These are phyloP conservation scores for Plasmodium yoelii DNA, from an alignment of 169 alveolate genomes.

Conservation along the genomic window DNA sequence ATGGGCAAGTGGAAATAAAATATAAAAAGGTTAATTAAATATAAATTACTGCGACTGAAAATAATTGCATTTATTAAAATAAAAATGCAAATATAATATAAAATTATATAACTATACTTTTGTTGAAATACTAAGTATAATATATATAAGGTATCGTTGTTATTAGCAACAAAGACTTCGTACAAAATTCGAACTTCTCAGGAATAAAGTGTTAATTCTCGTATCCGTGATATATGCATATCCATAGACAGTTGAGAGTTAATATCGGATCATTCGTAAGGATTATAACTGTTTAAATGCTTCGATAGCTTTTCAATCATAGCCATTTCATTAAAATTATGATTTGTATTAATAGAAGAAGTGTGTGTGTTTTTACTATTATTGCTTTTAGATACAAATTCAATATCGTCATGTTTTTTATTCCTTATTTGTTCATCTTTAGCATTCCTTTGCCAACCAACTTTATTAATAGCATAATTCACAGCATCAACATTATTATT, in stretches of 20 bases:
- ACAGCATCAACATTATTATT: background rate
- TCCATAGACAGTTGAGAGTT: background rate
- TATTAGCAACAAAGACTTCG: conserved; percentile 14
- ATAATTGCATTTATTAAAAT: conserved; percentile 22
- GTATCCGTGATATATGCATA: background rate
- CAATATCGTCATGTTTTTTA: background rate
- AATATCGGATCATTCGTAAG: conserved; percentile 18
- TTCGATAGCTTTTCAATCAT: conserved; percentile 54
- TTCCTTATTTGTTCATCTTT: background rate
- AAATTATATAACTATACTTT: conserved; percentile 21
- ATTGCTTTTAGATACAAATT: background rate
- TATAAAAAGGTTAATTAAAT: conserved; percentile 16
- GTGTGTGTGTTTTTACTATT: background rate
- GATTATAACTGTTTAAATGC: conserved; percentile 65
- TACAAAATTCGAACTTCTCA: background rate
- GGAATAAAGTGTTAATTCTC: background rate
- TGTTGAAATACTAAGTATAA: too few relatives aligned
- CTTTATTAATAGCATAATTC: conserved; percentile 6
- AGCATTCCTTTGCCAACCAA: background rate
- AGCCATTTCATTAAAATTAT: conserved; percentile 51
- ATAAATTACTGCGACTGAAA: conserved; percentile 15
- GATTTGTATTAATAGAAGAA: background rate
- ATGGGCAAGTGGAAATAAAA: background rate
- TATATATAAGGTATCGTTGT: background rate
- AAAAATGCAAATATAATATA: conserved; percentile 17